phyloP scores from a whole-genome alignment of 1,284 basidiomycete species.

The Austroboletus niveus region DNA sequence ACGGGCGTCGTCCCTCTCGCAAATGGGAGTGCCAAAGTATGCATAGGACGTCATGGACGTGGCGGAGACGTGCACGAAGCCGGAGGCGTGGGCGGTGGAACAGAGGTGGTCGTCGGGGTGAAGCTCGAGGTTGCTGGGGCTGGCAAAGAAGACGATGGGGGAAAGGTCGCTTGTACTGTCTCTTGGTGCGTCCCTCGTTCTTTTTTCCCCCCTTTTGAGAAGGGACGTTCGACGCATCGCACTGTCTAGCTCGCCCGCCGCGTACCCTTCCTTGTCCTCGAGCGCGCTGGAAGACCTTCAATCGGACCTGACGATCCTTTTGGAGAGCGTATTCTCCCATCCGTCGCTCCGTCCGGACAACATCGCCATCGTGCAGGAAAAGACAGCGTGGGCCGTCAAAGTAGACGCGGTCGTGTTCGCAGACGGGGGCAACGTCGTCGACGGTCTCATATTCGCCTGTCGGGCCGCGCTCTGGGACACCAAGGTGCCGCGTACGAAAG shows the following conservation, averaged over 20 bases:
- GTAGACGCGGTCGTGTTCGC: conserved; percentile 69
- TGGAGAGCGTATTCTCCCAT: conserved; percentile 61
- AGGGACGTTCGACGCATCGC: conserved; percentile 28
- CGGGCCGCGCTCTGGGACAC: conserved; percentile 78
- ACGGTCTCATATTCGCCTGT: conserved; percentile 74
- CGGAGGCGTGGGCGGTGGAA: conserved; percentile 25
- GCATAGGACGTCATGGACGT: conserved; percentile 59
- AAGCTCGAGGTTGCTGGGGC: conserved; percentile 70
- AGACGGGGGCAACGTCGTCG: conserved; percentile 70
- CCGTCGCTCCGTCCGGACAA: conserved; percentile 59
- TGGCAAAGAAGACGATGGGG: conserved; percentile 51
- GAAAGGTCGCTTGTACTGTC: conserved; percentile 62
- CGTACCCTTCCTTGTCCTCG: conserved; percentile 66
- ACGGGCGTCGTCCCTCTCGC: conserved; percentile 73
- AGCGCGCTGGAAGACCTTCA: conserved; percentile 69
- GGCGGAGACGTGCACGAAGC: conserved; percentile 43
- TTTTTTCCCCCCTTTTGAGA: neutral
- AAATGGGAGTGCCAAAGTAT: conserved; percentile 74
- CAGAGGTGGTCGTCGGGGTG: conserved; percentile 43
- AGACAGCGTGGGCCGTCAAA: conserved; percentile 67
- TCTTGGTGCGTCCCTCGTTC: conserved; percentile 59
- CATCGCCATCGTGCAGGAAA: conserved; percentile 58
- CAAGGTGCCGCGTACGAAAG: conserved; percentile 68
- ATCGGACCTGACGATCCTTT: conserved; percentile 57
- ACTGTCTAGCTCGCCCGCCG: conserved; percentile 61